Evolutionary conservation across 768 basidiomycete species (phyloP), one percentile per base, ranked within the genome.

Genomic region (Auricularia sp.): DNA sequence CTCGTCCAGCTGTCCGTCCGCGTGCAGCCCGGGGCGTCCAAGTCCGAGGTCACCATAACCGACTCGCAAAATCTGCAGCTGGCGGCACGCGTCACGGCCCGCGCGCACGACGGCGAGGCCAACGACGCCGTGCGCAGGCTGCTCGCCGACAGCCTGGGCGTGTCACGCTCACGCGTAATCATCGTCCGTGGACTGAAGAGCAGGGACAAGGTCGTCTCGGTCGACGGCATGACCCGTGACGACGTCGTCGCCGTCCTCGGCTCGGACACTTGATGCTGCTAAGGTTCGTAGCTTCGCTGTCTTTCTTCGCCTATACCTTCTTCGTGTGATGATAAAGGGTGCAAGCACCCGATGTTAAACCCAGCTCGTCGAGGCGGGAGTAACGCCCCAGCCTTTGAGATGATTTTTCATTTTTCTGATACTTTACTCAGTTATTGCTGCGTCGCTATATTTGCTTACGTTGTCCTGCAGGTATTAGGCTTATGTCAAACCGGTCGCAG

Each of bases 301-400:
- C 18, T 45, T 11, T 45, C 1, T 45, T 51, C 10, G 18, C 21
- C 6, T 51, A 5, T 8, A 18, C 11, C 3, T 16, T 18, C 10
- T 51, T 51, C 16, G 47, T 18, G 29, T 59, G 56, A 59, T 59
- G 56, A 59, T 59, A 59, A 59, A 59, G 56, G 56, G 56, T 59
- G 56, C 24, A 59, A 59, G 24, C 34, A 59, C 54, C 54, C 54
- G 54, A 54, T n/a, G 11, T 54, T 29, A 54, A 54, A 54, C 54
- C 54, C 54, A 54, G 54, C 54, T 54, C 54, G 54, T 54, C 54
- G 54, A 54, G 29, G 54, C 54, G 54, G 54, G 54, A 54, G 54
- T 54, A 54, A 54, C 54, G 54, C 54, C 54, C 54, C 54, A n/a
- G 29, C n/a, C 54, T 29, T n/a, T 54, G 54, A 54, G 54, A 54